phyloP scores from a whole-genome alignment of 768 basidiomycete species.

The Lentinula aciculospora region DNA sequence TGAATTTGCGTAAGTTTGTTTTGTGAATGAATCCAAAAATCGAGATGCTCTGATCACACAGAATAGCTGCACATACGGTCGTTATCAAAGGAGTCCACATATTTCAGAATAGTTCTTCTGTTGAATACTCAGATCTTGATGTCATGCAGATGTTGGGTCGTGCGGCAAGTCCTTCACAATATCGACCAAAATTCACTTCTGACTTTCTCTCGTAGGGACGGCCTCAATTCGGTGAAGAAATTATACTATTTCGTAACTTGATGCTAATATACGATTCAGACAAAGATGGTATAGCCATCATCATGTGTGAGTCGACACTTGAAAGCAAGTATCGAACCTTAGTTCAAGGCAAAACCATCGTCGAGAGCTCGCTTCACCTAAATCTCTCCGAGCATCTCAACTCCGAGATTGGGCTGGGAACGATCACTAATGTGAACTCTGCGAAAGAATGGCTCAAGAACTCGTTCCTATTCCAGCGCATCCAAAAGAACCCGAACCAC shows the following conservation, averaged over 20 bases:
- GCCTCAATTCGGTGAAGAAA: constrained; percentile 73
- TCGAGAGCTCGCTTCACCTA: constrained; percentile 83
- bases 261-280: constrained; percentile 36
- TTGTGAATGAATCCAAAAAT: neutral
- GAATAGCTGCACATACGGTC: constrained; percentile 83
- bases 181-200: neutral
- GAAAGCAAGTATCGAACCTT: constrained; percentile 69
- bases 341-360: constrained; percentile 62
- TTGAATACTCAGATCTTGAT: constrained; percentile 90
- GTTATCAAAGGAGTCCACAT: constrained; percentile 87
- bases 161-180: constrained; percentile 47
- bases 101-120: constrained; percentile 62
- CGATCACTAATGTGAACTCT: constrained; percentile 61
- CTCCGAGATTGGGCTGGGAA: constrained; percentile 85
- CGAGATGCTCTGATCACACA: neutral
- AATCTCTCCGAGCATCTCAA: constrained; percentile 90
- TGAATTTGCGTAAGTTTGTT: constrained; percentile 75
- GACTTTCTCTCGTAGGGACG: constrained; percentile 49
- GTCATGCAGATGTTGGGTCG: constrained; percentile 96
- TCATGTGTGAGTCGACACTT: constrained; percentile 71
- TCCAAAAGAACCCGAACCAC: constrained; percentile 75
- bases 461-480: constrained; percentile 84
- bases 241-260: neutral
- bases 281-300: constrained; percentile 76
- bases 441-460: constrained; percentile 81